Percentiles rank a stretch among this genome's conserved stretches.
Evolutionary conservation across 345 rosid genomes (phyloP).

Genomic region (Clausena lansium): DNA sequence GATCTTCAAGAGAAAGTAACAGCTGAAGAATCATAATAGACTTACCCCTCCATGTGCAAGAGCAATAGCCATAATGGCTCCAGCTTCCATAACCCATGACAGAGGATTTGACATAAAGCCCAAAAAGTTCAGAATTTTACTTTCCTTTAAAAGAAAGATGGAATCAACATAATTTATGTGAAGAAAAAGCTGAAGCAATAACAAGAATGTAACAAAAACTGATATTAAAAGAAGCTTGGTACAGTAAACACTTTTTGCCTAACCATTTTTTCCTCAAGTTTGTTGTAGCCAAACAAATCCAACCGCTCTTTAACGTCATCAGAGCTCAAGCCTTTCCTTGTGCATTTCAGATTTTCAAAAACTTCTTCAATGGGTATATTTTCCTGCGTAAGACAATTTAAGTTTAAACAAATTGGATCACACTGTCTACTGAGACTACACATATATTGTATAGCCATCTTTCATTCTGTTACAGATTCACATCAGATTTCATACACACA

Average conservation of each 20-base stretch:
- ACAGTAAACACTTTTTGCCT: not conserved
- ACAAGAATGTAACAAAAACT: not conserved
- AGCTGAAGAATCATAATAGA: not conserved
- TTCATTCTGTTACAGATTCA: no score
- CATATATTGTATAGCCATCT: no score
- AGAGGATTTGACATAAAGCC: slow-evolving; percentile 74
- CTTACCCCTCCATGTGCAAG: slow-evolving; percentile 68
- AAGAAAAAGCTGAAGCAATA: not conserved
- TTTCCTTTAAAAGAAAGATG: slow-evolving; percentile 41
- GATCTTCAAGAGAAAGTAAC: no score
- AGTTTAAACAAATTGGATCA: no score
- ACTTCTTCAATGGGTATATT: slow-evolving; percentile 52
- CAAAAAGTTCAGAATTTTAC: slow-evolving; percentile 50
- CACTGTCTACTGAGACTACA: no score
- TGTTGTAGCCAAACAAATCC: slow-evolving; percentile 56
- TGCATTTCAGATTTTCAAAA: slow-evolving; percentile 45
- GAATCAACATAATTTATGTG: not conserved
- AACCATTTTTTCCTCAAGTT: slow-evolving; percentile 58
- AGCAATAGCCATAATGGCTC: slow-evolving; percentile 64
- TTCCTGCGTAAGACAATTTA: slow-evolving; percentile 35
- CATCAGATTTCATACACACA: no score
- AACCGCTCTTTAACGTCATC: slow-evolving; percentile 39
- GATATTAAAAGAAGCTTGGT: not conserved
- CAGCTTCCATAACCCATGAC: slow-evolving; percentile 83
- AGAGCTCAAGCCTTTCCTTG: slow-evolving; percentile 42